Evolutionary conservation across 495 filamentous ascomycete genomes (phyloP), one percentile per base, ranked within the genome.

Genomic region (Penicillium herquei): DNA sequence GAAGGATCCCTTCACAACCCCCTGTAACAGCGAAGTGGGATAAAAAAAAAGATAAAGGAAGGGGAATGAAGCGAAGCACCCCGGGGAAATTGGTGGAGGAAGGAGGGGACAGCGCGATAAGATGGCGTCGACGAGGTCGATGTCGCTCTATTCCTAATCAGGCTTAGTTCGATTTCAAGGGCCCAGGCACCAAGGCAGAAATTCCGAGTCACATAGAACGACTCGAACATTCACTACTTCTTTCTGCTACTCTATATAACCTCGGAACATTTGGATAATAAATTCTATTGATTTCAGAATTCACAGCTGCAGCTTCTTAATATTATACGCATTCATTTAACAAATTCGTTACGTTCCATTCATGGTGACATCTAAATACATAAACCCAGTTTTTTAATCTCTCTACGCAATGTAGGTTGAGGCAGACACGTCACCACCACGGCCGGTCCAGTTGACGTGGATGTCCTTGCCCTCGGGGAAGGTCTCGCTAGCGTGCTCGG

Each of bases 401-500:
- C 41, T 46, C 87, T 93, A 98, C 82, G 88, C 94, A 72, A 91
- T 86, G 82, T 98, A 98, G 57, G 94, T 98, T 48, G 92, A 96
- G 62, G 94, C 94, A 51, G 90, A 94, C 49, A 98, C 90, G 65
- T 98, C 91, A 74, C 94, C 94, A 68, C 94, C 94, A 67, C 94
- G 85, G 52, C 94, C 95, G 60, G 94, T 98, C 94, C 95, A 98
- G 88, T 98, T 98, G 67, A 98, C 93, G 82, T 98, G 94, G 71
- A 94, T 93, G 71, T 98, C 85, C 79, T 91, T 81, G 71, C 86
- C 91, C 70, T 83, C 87, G 54, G 87, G 87, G 81, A 93, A 92
- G 77, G 90, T 93, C 40, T 78, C 84, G 70, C 65, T 92, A 61
- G 92, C 93, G 62, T 63, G 72, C 78, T 97, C 90, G 40, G 94